Evolutionary conservation across 441 rosid genomes (phyloP), one percentile per base, ranked within the genome.

Genomic region (Raphanus hybrid): DNA sequence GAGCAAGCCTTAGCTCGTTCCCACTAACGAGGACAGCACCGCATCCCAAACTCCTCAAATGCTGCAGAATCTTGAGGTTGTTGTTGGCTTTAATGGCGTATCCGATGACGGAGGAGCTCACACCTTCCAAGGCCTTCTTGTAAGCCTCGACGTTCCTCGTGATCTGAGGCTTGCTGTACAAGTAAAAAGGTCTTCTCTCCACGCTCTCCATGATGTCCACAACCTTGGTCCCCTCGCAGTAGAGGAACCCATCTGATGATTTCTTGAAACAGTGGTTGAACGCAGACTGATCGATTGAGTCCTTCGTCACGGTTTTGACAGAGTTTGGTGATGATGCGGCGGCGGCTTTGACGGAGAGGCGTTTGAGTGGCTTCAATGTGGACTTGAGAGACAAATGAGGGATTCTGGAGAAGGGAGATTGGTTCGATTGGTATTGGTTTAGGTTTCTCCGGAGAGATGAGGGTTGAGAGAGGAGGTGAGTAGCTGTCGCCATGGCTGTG

Each of bases 21-120:
- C 99, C 98, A 78, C 97, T 92, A 34, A 94, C 99, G 62, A 96
- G 76, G 5, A 96, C 98, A 83, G 98, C 96, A 62, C 98, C 97
- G 75, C 96, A 96, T 1, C 98, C 99, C 87, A 92, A 74, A 65
- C 81, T 77, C 80, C 98, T 92, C 89, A 92, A 78, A 84, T 93
- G 96, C 87, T 92, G 92, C 90, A 96, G 85, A 85, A 96, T 88
- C 91, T 92, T 96, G 58, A 87, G 84, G 52, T 96, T 96, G 73
- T 93, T 92, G 58, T 96, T 96, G 1, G 98, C 98, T 80, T 96
- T 96, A 58, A 96, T 92, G 0, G 98, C 98, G 41, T 92, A 96
- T 8, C 99, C 98, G 48, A 96, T 92, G 7, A 96, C 86, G 2
- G 97, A 82, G 2, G 97, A 82, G 0, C 63, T 83, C 81, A 93